Conservation (phyloP, 495 filamentous ascomycete species). For the Aspergillus taichungensis region DNA sequence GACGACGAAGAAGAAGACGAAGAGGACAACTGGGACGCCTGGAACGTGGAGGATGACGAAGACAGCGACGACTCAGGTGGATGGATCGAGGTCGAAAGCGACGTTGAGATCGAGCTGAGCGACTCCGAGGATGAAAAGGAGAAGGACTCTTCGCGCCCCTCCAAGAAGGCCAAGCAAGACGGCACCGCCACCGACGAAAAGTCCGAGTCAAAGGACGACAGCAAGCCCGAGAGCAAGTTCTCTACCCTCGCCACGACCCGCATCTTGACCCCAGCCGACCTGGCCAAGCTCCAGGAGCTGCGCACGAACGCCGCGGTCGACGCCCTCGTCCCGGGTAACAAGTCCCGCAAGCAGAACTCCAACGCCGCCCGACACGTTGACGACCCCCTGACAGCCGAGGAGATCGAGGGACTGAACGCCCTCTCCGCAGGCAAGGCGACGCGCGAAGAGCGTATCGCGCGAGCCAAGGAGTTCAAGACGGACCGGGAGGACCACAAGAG, state of each 20-base stretch:
- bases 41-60: conserved; percentile 72
- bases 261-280: conserved; percentile 85
- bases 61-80: conserved; percentile 72
- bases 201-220: conserved; percentile 9
- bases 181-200: conserved; percentile 18
- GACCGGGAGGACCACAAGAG: conserved; percentile 69
- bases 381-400: conserved; percentile 74
- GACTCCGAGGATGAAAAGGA: conserved; percentile 62
- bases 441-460: conserved; percentile 72
- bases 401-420: conserved; percentile 66
- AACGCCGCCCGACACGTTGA: conserved; percentile 58
- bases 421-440: conserved; percentile 65
- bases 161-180: conserved; percentile 49
- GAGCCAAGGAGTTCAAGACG: conserved; percentile 66
- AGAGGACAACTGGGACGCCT: conserved; percentile 64
- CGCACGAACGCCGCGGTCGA: conserved; percentile 61
- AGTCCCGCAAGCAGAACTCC: conserved; percentile 29
- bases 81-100: conserved; percentile 87
- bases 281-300: conserved; percentile 86
- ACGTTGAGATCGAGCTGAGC: conserved; percentile 68
- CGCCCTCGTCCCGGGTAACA: conserved; percentile 42
- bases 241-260: conserved; percentile 73
- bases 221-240: conserved; percentile 30
- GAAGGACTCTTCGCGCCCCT: conserved; percentile 46
- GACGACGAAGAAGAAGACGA: conserved; percentile 53